Conservation (phyloP, 176 grass and related monocot species). For the Zea mays region Zm-B73-REFERENCE-NAM-5.0 NC_050096.1:61141501-61142000, state of each 20-base stretch:
- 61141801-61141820: conserved; percentile 20
- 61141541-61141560: background rate
- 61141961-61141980: background rate
- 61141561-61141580: background rate
- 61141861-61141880: background rate
- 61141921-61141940: conserved; percentile 17
- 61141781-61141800: background rate
- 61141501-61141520: background rate
- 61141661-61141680: background rate
- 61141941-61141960: background rate
- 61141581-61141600: background rate
- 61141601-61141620: background rate
- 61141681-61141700: no score
- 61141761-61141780: no score
- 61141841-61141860: background rate
- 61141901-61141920: background rate
- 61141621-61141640: background rate
- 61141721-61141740: no score
- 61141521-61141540: background rate
- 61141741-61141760: no score
- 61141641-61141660: background rate
- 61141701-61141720: background rate
- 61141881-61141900: conserved; percentile 24
- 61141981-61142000: background rate
- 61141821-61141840: background rate